Base-by-base conservation (phyloP, 2,329 filamentous ascomycete species). In the Aspergillus carbonarius region DNA sequence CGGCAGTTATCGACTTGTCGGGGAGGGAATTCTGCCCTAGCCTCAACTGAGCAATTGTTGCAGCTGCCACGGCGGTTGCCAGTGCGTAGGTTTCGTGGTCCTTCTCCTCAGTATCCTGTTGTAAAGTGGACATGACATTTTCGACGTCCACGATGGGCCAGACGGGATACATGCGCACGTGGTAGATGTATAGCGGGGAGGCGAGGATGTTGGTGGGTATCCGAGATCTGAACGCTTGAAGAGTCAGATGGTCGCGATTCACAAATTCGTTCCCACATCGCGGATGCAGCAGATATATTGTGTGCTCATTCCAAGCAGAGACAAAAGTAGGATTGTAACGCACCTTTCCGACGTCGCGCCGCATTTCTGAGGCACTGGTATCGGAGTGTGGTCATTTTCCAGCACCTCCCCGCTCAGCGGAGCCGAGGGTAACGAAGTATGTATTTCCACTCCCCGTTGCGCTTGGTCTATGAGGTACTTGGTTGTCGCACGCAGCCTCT, bases 71-170 rank as follows among this genome's bases (percentile, higher is more conserved):
- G 3, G 80, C 78, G 13, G 78, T 76, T 9, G 81, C 78, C 12
- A 83, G 72, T 15, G 74, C 70, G 23, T 74, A 76, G 0, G 72
- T 72, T 42, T 76, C 70, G 44, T 72, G 66, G 50, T 75, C 70
- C 1, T 39, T 42, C 5, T 47, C 47, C 15, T 72, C 63, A 0
- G 68, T 44, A 51, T 77, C 67, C 32, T 69, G 63, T 32, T 71
- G 65, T 5, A 82, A 66, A 3, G 68, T 66, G 23, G 71, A 68
- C 51, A 78, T 76, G 20, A 82, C 67, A 49, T 77, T 70, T 51
- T 78, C 74, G 25, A 80, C 77, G 39, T 79, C 74, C 42, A 83
- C 75, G 37, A 83, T 77, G 23, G 81, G 81, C 81, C 81, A 83
- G 3, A 83, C 78, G 0, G 81, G 81, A 52, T 80, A 83, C 47